Base-by-base conservation (phyloP, 106 monocot species). In the Narthecium ossifragum region DNA sequence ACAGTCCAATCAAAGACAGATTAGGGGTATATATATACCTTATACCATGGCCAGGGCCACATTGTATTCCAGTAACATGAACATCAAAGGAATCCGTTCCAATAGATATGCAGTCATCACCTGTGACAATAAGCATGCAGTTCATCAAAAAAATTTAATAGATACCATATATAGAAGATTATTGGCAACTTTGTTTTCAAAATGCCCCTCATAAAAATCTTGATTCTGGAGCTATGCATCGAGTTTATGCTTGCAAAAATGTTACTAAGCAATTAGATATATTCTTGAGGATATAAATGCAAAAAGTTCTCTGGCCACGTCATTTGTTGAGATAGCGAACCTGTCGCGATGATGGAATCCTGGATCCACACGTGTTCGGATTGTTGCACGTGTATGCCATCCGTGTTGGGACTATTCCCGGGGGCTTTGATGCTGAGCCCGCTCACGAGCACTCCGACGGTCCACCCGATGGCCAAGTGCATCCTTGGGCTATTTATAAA, bases 1-100 rank as follows among this genome's bases (percentile, higher is more conserved):
- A n/a, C n/a, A n/a, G n/a, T n/a, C n/a, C n/a, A n/a, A n/a, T n/a
- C n/a, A n/a, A n/a, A n/a, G n/a, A n/a, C n/a, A n/a, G n/a, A n/a
- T n/a, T n/a, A n/a, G n/a, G n/a, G n/a, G n/a, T n/a, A n/a, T n/a
- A 59, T 23, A 50, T 14, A 50, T 2, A 70, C 70, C 70, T 72
- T 46, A 72, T 72, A 36, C 71, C 71, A 64, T 64, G 71, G 6
- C 71, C 63, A 20, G 71, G 71, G 0, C 71, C 71, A 51, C 71
- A 72, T 14, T n/a, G 8, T 6, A 64, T 50, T 0, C 17, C 1
- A 6, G 8, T 39, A 13, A 63, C 31, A 5, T 41, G 21, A 9
- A 63, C 10, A 30, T 39, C 28, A 1, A 0, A 39, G 0, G 21
- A 14, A 7, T 58, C 63, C 0, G 46, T 47, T n/a, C 57, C 63